phyloP scores from a whole-genome alignment of 169 alveolate genomes.

The Plasmodium inui region DNA sequence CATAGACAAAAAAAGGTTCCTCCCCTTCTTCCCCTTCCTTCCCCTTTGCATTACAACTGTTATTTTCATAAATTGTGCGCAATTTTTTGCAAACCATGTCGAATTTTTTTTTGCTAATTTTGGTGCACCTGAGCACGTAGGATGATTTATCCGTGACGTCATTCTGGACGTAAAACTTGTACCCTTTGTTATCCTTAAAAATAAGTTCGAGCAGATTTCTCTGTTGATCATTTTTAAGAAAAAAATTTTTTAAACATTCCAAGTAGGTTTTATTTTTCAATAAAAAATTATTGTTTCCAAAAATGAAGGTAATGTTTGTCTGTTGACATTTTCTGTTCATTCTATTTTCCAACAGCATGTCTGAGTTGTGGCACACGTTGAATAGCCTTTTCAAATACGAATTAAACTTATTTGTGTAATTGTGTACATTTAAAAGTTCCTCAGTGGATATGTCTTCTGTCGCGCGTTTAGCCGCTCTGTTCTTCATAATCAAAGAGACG shows the following conservation, averaged over 20 bases:
- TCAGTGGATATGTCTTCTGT: not conserved
- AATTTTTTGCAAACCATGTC: not conserved
- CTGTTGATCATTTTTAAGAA: constrained; percentile 35
- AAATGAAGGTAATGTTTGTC: constrained; percentile 12
- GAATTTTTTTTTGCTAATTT: constrained; percentile 35
- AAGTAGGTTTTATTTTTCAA: constrained; percentile 30
- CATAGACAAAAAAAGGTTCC: not conserved
- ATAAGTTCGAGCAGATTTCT: constrained; percentile 16
- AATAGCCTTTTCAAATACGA: constrained; percentile 25
- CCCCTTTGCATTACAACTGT: constrained; percentile 3
- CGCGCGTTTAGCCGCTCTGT: not conserved
- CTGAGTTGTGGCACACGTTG: constrained; percentile 14
- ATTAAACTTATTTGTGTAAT: constrained; percentile 36
- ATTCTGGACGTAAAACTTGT: constrained; percentile 53
- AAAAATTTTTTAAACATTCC: constrained; percentile 22
- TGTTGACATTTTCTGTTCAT: constrained; percentile 3
- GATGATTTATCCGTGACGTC: constrained; percentile 11
- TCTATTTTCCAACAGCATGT: constrained; percentile 1
- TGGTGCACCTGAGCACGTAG: constrained; percentile 34
- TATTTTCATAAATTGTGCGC: not conserved
- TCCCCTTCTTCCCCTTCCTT: not conserved
- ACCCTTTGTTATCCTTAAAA: constrained; percentile 51
- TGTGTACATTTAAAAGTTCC: constrained; percentile 26
- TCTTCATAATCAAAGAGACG: constrained; percentile 19
- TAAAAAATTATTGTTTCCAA: constrained; percentile 28